Conservation (phyloP, 2,329 filamentous ascomycete genomes). For the Aspergillus sp. region DNA sequence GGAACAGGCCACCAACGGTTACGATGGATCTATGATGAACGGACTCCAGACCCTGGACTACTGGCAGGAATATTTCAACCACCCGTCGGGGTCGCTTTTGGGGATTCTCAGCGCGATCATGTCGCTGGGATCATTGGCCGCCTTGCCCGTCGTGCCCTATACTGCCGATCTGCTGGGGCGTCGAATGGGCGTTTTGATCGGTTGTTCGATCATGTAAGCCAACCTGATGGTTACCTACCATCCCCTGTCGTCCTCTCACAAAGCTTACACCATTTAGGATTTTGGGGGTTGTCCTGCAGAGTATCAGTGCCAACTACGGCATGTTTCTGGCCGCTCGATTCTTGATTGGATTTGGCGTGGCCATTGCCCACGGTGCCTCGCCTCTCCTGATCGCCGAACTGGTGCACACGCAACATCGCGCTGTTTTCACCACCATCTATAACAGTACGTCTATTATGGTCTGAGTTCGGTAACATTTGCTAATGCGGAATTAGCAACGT, state of each 20-base stretch:
- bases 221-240: background rate
- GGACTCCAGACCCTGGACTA: slow-evolving; percentile 45
- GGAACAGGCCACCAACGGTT: slow-evolving; percentile 44
- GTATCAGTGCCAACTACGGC: slow-evolving; percentile 25
- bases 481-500: slow-evolving; percentile 32
- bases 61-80: slow-evolving; percentile 42
- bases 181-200: slow-evolving; percentile 47
- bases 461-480: too few species aligned
- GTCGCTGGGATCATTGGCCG: slow-evolving; percentile 50
- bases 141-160: slow-evolving; percentile 50
- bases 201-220: slow-evolving; percentile 20
- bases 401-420: slow-evolving; percentile 30
- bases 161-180: slow-evolving; percentile 50
- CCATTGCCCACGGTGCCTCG: slow-evolving; percentile 26
- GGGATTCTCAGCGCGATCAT: slow-evolving; percentile 51
- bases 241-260: background rate
- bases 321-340: slow-evolving; percentile 31
- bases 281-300: slow-evolving; percentile 30
- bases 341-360: slow-evolving; percentile 30
- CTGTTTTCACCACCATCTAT: slow-evolving; percentile 26
- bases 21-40: slow-evolving; percentile 54
- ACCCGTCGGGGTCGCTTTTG: slow-evolving; percentile 35
- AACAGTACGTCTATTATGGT: slow-evolving; percentile 14
- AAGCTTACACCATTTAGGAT: slow-evolving; percentile 11
- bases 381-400: slow-evolving; percentile 30